A percentile compares a stretch with the other conserved stretches of the same genome.
Conservation (phyloP, 2,329 filamentous ascomycete species). For the Blumeriella jaapii region DNA sequence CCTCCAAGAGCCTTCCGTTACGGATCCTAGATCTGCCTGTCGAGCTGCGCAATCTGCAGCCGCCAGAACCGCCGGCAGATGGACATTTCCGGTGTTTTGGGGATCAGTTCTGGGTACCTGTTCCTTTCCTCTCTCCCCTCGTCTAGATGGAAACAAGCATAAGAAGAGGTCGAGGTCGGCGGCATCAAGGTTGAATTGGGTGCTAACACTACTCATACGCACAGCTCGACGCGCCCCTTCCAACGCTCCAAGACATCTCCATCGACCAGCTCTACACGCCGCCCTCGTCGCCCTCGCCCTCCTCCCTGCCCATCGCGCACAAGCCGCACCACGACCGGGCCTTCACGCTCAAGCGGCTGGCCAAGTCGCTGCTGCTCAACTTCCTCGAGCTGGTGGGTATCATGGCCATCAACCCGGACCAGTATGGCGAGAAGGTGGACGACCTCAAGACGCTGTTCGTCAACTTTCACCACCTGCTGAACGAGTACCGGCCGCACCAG, state of each 20-base stretch:
- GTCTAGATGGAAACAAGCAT: neutral
- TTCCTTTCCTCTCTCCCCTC: neutral
- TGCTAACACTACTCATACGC: neutral
- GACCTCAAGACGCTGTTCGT: constrained; percentile 75
- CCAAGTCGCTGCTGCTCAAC: constrained; percentile 77
- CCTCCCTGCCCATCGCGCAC: constrained; percentile 26
- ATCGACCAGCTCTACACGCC: constrained; percentile 56
- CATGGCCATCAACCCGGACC: constrained; percentile 52
- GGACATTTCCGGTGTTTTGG: constrained; percentile 70
- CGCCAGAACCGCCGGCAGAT: constrained; percentile 60
- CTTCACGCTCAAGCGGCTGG: constrained; percentile 61
- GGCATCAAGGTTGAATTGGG: no score
- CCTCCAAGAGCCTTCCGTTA: constrained; percentile 22
- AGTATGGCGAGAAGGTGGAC: constrained; percentile 57
- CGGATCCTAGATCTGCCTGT: constrained; percentile 27
- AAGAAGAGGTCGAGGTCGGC: neutral
- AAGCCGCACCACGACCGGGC: constrained; percentile 50
- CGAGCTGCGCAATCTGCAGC: constrained; percentile 67
- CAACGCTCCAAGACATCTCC: constrained; percentile 56
- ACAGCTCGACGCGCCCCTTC: constrained; percentile 48
- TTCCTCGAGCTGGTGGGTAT: constrained; percentile 76
- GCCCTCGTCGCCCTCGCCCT: constrained; percentile 22
- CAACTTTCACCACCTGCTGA: constrained; percentile 88
- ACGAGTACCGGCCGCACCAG: constrained; percentile 89
- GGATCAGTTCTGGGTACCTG: constrained; percentile 45